Base-by-base conservation (phyloP, 176 grass and related monocot genomes). In the Oryza glumipatula region DNA sequence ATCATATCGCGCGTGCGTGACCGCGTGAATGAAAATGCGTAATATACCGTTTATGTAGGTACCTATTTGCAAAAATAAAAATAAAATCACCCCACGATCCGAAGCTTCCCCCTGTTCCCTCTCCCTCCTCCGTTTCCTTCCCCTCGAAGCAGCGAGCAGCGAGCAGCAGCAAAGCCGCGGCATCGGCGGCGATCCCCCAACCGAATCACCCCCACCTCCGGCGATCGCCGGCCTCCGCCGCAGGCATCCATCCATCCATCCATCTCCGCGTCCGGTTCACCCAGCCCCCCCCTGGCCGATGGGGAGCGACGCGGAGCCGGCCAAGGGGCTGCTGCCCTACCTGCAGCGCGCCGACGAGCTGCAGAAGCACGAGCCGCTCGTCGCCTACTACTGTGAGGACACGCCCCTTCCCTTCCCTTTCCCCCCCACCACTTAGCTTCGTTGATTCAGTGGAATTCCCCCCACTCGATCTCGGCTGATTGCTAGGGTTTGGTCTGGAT, bases 311-410 rank as follows among this genome's bases (percentile, higher is more conserved):
- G 67, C 71, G 48, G 97, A 99, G 90, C 97, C 94, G 43, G 97
- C 91, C 43, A 99, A 99, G 89, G 82, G 80, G 52, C 86, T 99
- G 72, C 94, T 99, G 74, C 97, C 97, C 35, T 99, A 96, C 85
- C 90, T 99, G 60, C 97, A 99, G 81, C 92, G 97, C 73, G 97
- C 97, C 51, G 94, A 99, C 86, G 97, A 99, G 72, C 88, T 99
- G 65, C 97, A 99, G 90, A 99, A 99, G 97, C 97, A 99, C 88
- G 97, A 99, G 48, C 92, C 97, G 26, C 91, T 99, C 86, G 92
- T 99, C 78, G 91, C 97, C 8, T 99, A 99, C 92, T 99, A 99
- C 88, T 99, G 96, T 98, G 65, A 89, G 94, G 91, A 46, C 5
- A 16, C 51, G 30, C 30, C 46, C 21, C 32, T 11, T 36, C 30